Conservation (phyloP, 73 alveolate species). For the Paramecium biaurelia region DNA sequence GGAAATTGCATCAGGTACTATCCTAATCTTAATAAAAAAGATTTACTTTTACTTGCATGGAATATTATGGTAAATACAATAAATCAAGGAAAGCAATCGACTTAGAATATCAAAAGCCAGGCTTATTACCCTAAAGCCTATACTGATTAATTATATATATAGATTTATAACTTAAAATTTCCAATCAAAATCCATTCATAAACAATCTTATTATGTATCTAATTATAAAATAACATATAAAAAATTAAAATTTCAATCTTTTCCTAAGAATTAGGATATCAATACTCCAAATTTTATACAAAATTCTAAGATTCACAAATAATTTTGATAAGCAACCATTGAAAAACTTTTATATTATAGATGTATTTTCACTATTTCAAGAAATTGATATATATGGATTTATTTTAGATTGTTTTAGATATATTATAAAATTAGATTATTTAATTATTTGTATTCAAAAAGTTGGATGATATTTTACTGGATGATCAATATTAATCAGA, state of each 20-base stretch:
- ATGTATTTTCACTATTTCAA: not conserved
- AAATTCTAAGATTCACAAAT: too few species aligned
- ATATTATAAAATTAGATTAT: not conserved
- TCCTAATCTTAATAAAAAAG: constrained; percentile 6
- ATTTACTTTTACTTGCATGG: constrained; percentile 60
- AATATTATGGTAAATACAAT: constrained; percentile 57
- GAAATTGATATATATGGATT: too few species aligned
- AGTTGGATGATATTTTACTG: not conserved
- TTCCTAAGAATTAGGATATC: not conserved
- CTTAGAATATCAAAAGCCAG: constrained; percentile 41
- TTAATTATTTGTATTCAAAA: not conserved
- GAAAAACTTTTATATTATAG: too few species aligned
- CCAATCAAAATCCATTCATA: not conserved
- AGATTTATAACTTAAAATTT: not conserved
- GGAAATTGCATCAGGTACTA: constrained; percentile 44
- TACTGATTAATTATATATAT: not conserved
- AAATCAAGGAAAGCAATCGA: constrained; percentile 63
- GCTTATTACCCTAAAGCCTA: not conserved
- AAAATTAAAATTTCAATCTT: not conserved
- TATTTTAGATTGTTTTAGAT: not conserved
- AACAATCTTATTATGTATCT: not conserved
- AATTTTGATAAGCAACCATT: too few species aligned
- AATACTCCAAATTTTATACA: too few species aligned
- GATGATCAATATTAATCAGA: not conserved
- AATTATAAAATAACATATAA: not conserved